Evolutionary conservation across 345 rosid genomes (phyloP).

Genomic region (Populus euphratica): DNA sequence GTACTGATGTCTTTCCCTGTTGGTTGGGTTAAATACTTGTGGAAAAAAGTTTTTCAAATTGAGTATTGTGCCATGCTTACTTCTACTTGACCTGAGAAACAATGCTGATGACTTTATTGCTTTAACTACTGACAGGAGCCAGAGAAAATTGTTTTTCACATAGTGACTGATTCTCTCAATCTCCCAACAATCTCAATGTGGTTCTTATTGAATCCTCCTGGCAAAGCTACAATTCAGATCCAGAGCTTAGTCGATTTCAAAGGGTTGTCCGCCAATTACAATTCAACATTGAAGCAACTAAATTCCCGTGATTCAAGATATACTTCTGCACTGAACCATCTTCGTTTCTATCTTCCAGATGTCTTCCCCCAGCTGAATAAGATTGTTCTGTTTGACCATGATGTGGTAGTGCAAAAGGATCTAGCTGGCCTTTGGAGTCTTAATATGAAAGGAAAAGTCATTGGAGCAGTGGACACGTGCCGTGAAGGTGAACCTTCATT

Average conservation of each 20-base stretch:
- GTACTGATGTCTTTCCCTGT: not conserved
- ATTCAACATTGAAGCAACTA: conserved; percentile 46
- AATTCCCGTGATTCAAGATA: conserved; percentile 34
- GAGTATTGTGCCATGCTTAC: not conserved
- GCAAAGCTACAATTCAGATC: conserved; percentile 23
- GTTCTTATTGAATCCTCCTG: conserved; percentile 30
- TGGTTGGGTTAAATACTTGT: not conserved
- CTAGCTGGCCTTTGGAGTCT: conserved; percentile 23
- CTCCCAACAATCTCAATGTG: conserved; percentile 33
- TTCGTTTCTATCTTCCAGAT: conserved; percentile 33
- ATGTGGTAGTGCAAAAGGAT: conserved; percentile 27
- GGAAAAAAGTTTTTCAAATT: not conserved
- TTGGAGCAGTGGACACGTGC: conserved; percentile 33
- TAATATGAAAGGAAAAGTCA: conserved; percentile 27
- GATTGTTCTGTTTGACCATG: conserved; percentile 30
- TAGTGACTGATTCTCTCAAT: conserved; percentile 30
- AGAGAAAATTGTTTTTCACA: conserved; percentile 26
- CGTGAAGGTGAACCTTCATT: conserved; percentile 36
- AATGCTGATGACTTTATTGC: conserved; percentile 13
- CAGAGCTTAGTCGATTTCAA: conserved; percentile 25
- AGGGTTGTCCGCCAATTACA: conserved; percentile 9
- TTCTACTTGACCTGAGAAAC: not conserved
- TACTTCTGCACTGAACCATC: conserved; percentile 24
- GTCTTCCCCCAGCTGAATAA: conserved; percentile 26
- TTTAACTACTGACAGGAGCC: conserved; percentile 22